Percentiles rank a stretch among this genome's conserved stretches.
Evolutionary conservation across 2,329 filamentous ascomycete species (phyloP).

Genomic region (Ophiobolus disseminans): DNA sequence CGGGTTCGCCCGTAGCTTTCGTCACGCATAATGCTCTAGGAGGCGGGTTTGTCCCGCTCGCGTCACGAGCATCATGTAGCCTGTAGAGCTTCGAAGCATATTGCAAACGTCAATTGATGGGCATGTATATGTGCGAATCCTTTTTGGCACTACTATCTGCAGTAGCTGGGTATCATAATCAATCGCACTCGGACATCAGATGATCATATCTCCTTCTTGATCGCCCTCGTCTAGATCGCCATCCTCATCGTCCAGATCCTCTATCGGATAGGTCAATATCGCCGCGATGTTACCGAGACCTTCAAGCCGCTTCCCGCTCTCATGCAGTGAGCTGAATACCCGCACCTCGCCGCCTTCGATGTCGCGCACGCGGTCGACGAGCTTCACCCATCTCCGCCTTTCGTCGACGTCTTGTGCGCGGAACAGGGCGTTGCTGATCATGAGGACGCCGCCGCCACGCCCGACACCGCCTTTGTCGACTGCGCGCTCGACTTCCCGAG

Average conservation of each 20-base stretch:
- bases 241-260: conserved; percentile 74
- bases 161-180: conserved; percentile 5
- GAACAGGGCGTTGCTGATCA: conserved; percentile 89
- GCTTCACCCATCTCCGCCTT: conserved; percentile 78
- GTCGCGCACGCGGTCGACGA: conserved; percentile 87
- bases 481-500: conserved; percentile 79
- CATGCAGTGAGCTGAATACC: conserved; percentile 91
- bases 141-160: too few species aligned
- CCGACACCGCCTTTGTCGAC: conserved; percentile 89
- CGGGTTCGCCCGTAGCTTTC: too few species aligned
- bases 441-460: conserved; percentile 79
- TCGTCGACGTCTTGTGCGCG: conserved; percentile 79
- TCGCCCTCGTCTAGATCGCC: conserved; percentile 46
- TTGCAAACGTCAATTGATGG: too few species aligned
- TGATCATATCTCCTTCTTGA: conserved; percentile 34
- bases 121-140: background rate
- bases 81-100: too few species aligned
- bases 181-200: conserved; percentile 14
- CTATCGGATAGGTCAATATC: conserved; percentile 86
- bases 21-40: too few species aligned
- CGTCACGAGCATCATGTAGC: too few species aligned
- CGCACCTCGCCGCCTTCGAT: conserved; percentile 83
- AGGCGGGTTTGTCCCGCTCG: too few species aligned
- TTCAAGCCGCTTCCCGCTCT: conserved; percentile 86
- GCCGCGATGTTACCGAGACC: conserved; percentile 87